Evolutionary conservation across 805 yeast genomes (phyloP).

Genomic region (Metschnikowia shivogae): DNA sequence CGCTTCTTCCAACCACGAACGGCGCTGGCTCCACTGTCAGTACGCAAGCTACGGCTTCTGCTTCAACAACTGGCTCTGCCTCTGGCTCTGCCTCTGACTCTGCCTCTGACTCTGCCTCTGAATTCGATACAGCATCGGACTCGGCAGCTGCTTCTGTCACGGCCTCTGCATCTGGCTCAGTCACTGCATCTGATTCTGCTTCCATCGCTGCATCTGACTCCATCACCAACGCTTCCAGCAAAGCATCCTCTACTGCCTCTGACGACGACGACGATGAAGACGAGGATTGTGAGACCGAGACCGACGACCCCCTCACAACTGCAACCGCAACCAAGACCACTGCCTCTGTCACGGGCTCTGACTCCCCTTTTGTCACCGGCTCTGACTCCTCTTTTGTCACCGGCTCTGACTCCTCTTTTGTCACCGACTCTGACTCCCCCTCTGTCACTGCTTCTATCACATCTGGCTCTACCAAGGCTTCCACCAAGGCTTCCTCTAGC

Average conservation of each 20-base stretch:
- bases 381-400: neutral
- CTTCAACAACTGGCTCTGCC: neutral
- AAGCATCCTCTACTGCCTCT: neutral
- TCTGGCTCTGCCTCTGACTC: neutral
- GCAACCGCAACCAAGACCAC: neutral
- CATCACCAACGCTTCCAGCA: neutral
- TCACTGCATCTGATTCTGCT: neutral
- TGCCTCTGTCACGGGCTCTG: neutral
- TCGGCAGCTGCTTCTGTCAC: neutral
- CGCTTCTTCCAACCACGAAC: conserved; percentile 4
- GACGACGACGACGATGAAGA: neutral
- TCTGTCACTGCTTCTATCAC: neutral
- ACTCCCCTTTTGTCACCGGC: neutral
- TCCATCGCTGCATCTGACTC: neutral
- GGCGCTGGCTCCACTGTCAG: neutral
- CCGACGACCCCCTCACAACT: neutral
- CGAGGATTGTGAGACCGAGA: neutral
- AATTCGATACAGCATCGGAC: neutral
- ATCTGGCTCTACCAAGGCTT: neutral
- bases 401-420: neutral
- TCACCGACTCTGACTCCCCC: neutral
- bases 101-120: neutral
- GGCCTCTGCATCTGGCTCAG: neutral
- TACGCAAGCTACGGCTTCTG: neutral
- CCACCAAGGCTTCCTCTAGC: neutral